Evolutionary conservation across 805 yeast genomes (phyloP), one percentile per base, ranked within the genome.

Genomic region (Komagataella pseudopastoris): DNA sequence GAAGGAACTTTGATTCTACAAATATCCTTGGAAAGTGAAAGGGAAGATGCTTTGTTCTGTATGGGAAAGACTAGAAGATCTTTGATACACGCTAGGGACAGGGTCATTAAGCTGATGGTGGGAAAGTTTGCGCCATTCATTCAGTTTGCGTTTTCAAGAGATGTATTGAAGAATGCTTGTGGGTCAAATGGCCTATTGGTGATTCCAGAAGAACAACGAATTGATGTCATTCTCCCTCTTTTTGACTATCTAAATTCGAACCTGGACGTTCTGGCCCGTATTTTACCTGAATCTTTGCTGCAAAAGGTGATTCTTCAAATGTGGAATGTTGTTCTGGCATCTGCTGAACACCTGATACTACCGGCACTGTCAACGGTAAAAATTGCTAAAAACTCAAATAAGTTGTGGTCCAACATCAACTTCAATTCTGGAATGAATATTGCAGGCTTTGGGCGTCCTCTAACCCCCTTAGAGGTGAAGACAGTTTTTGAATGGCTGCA

Each of bases 1-100:
- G 84, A 80, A 54, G 96, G 97, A 0, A 71, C 78, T 45, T 59
- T 93, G 2, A 63, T 76, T 48, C 65, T 89, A 2, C 81, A 81
- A 58, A 71, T 90, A 2, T 81, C 88, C 0, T 78, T 87, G 56
- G 97, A 90, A 60, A 77, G 80, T 50, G 96, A 90, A 58, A 75
- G 81, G 48, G 78, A 77, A 45, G 96, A 90, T 64, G 88, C 95
- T 1, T 66, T 87, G 6, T 91, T 85, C 59, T 84, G 82, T 48
- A 74, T 91, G 65, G 95, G 95, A 1, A 76, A 83, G 56, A 82
- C 91, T 0, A 78, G 83, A 58, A 69, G 91, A 55, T 74, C 81
- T 1, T 68, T 91, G 24, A 67, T 72, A 36, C 74, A 89, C 54
- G 72, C 82, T 1, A 79, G 81, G 61, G 85, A 85, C 51, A 76